Conservation (phyloP, 805 yeast species). For the Myxozyma neotropica region DNA sequence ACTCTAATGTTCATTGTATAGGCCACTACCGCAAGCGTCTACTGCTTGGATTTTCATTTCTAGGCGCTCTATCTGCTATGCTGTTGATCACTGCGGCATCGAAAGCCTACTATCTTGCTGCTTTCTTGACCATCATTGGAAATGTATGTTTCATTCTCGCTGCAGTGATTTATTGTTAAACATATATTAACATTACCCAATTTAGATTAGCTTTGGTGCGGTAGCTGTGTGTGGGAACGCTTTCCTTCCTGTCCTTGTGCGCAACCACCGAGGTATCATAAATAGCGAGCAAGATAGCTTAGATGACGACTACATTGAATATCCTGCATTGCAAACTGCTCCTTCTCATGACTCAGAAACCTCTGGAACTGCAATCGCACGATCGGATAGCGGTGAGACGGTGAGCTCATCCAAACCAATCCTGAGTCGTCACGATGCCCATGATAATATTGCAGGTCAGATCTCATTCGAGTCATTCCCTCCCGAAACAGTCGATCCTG, state of each 20-base stretch:
- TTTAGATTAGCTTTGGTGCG: slow-evolving; percentile 63
- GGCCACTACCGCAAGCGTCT: slow-evolving; percentile 59
- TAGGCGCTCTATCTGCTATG: slow-evolving; percentile 62
- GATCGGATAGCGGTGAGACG: not conserved
- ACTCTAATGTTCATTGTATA: not conserved
- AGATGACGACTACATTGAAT: not conserved
- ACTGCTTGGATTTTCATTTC: slow-evolving; percentile 56
- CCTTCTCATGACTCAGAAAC: slow-evolving; percentile 7
- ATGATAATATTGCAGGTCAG: not conserved
- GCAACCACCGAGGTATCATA: slow-evolving; percentile 43
- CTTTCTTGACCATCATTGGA: slow-evolving; percentile 60
- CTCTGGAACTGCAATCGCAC: slow-evolving; percentile 6
- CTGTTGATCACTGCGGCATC: slow-evolving; percentile 47
- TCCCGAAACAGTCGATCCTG: slow-evolving; percentile 15
- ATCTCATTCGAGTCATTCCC: slow-evolving; percentile 31
- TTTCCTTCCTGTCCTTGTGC: slow-evolving; percentile 62
- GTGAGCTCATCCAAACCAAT: not conserved
- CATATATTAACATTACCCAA: not conserved
- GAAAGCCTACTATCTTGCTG: slow-evolving; percentile 53
- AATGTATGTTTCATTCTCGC: slow-evolving; percentile 43
- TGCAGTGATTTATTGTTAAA: not conserved
- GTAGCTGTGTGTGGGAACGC: slow-evolving; percentile 81
- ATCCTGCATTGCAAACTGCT: not conserved
- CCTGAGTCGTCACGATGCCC: not conserved
- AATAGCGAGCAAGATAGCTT: not conserved